phyloP scores from a whole-genome alignment of 352 stramenopile genomes.

The Phytophthora pinifolia region DNA sequence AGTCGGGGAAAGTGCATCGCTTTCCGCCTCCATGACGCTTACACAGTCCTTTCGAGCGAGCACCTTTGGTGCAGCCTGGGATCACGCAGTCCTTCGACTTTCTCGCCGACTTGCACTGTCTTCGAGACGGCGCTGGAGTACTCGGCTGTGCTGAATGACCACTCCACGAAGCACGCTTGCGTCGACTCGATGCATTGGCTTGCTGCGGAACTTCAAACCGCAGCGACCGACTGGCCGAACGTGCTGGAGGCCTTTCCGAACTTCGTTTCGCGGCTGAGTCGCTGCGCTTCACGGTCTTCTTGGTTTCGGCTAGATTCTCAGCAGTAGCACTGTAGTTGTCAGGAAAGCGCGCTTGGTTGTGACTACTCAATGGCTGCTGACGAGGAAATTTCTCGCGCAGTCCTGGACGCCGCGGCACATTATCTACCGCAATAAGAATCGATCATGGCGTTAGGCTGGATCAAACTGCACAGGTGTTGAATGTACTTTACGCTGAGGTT shows the following conservation, averaged over 20 bases:
- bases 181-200: slow-evolving; percentile 5
- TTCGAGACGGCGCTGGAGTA: slow-evolving; percentile 7
- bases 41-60: slow-evolving; percentile 77
- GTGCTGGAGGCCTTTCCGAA: slow-evolving; percentile 8
- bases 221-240: slow-evolving; percentile 31
- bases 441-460: slow-evolving; percentile 5
- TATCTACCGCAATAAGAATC: slow-evolving; percentile 4
- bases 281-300: slow-evolving; percentile 12
- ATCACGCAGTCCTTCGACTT: slow-evolving; percentile 77
- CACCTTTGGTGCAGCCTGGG: slow-evolving; percentile 68
- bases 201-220: slow-evolving; percentile 25
- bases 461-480: background rate
- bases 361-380: slow-evolving; percentile 19
- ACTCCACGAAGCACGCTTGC: slow-evolving; percentile 44
- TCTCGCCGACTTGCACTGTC: slow-evolving; percentile 39
- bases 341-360: slow-evolving; percentile 13
- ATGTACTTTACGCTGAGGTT: slow-evolving; percentile 22
- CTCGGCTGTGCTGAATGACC: slow-evolving; percentile 13
- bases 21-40: slow-evolving; percentile 88
- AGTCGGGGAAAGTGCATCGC: slow-evolving; percentile 57
- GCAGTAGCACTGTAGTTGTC: slow-evolving; percentile 18
- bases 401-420: slow-evolving; percentile 26
- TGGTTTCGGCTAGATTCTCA: slow-evolving; percentile 14
- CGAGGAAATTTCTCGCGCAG: slow-evolving; percentile 35
- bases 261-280: slow-evolving; percentile 11